These are phyloP conservation scores for Davidsoniella virescens DNA, from an alignment of 2,329 filamentous ascomycete species.

Conservation along the genomic window DNA sequence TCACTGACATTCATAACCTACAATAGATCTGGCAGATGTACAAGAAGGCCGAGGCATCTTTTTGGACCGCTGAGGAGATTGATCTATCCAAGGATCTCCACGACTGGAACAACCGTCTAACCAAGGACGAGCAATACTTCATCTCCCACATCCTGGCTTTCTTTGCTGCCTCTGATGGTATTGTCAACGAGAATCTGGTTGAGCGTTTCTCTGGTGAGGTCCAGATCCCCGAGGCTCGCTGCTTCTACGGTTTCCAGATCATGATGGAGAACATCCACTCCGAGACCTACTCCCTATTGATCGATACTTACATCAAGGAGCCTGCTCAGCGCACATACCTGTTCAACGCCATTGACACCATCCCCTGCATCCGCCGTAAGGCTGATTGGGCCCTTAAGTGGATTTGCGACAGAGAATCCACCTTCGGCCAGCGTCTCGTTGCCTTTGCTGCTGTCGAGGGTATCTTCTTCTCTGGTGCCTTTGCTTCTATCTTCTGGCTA, in stretches of 20 bases:
- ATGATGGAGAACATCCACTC: constrained; percentile 99
- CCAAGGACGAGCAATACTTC: constrained; percentile 95
- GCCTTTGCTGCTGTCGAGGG: constrained; percentile 97
- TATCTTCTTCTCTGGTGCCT: constrained; percentile 98
- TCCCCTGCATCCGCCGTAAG: constrained; percentile 96
- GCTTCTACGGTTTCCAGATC: constrained; percentile 99
- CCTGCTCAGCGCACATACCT: constrained; percentile 83
- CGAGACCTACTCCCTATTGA: constrained; percentile 96
- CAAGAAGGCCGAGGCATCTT: constrained; percentile 98
- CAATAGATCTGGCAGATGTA: constrained; percentile 98
- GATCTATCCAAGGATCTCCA: constrained; percentile 97
- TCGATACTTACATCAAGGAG: constrained; percentile 99
- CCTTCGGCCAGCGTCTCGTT: constrained; percentile 87
- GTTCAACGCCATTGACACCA: constrained; percentile 98
- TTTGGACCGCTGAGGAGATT: constrained; percentile 99
- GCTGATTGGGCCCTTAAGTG: constrained; percentile 93
- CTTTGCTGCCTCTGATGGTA: constrained; percentile 96
- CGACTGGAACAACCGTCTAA: constrained; percentile 97
- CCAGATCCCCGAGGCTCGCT: constrained; percentile 91
- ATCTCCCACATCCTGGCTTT: constrained; percentile 97
- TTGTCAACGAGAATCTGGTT: constrained; percentile 98
- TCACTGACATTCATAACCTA: not conserved
- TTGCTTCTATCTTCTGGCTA: constrained; percentile 98
- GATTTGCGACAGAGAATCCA: constrained; percentile 87
- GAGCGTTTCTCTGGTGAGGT: constrained; percentile 96